Evolutionary conservation across 768 basidiomycete genomes (phyloP).

Genomic region (Mycena capillaripes): DNA sequence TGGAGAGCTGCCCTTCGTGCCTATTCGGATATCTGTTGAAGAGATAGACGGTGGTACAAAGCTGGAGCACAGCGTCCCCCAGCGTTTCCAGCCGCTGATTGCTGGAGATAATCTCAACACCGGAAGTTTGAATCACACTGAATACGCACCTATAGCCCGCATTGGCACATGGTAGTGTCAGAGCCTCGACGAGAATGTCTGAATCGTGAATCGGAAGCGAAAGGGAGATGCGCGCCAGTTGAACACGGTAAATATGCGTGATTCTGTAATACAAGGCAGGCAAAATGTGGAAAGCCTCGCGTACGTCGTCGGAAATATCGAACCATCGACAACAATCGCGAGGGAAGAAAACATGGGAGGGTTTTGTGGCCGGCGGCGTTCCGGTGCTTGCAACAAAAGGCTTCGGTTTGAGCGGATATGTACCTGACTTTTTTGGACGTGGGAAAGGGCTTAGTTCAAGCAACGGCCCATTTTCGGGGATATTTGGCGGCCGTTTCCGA

Average conservation of each 20-base stretch:
- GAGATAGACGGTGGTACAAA: conserved; percentile 81
- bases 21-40: conserved; percentile 82
- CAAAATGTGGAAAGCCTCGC: conserved; percentile 66
- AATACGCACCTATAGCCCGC: conserved; percentile 65
- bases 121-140: neutral
- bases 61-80: conserved; percentile 86
- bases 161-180: conserved; percentile 77
- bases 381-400: neutral
- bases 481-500: conserved; percentile 49
- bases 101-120: conserved; percentile 16
- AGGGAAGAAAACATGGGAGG: conserved; percentile 51
- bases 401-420: conserved; percentile 49
- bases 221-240: conserved; percentile 64
- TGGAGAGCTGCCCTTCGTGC: conserved; percentile 87
- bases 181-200: conserved; percentile 77
- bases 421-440: conserved; percentile 53
- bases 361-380: conserved; percentile 31
- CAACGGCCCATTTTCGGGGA: conserved; percentile 72
- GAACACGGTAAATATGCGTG: conserved; percentile 74
- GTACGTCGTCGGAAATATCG: conserved; percentile 65
- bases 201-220: conserved; percentile 72
- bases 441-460: conserved; percentile 66
- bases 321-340: conserved; percentile 67
- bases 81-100: conserved; percentile 92
- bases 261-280: conserved; percentile 79